Conservation (phyloP, 495 filamentous ascomycete species). For the Penicillium goetzii region DNA sequence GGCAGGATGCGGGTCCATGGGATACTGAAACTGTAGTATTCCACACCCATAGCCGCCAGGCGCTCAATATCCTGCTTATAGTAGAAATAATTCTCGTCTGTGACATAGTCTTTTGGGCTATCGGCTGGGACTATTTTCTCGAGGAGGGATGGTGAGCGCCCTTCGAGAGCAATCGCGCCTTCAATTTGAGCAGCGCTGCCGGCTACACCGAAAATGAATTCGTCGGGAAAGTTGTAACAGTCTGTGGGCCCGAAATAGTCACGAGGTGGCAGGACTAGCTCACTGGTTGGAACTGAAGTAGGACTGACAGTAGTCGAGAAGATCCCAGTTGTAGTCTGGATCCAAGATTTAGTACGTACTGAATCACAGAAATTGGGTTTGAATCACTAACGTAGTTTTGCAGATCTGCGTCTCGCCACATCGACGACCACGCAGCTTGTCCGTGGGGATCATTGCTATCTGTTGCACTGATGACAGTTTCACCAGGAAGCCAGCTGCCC, state of each 20-base stretch:
- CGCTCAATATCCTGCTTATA: slow-evolving; percentile 57
- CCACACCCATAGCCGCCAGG: slow-evolving; percentile 51
- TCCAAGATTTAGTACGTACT: background rate
- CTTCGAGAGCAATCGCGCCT: slow-evolving; percentile 49
- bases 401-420: slow-evolving; percentile 35
- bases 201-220: slow-evolving; percentile 57
- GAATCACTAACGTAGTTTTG: slow-evolving; percentile 31
- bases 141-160: slow-evolving; percentile 41
- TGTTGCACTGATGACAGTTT: slow-evolving; percentile 32
- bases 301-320: slow-evolving; percentile 41
- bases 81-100: slow-evolving; percentile 53
- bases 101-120: slow-evolving; percentile 40
- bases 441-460: slow-evolving; percentile 37
- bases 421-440: slow-evolving; percentile 41
- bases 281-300: slow-evolving; percentile 38
- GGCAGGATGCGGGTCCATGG: slow-evolving; percentile 51
- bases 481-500: slow-evolving; percentile 37
- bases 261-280: slow-evolving; percentile 40
- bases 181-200: slow-evolving; percentile 55
- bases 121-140: slow-evolving; percentile 37
- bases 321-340: slow-evolving; percentile 31
- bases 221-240: slow-evolving; percentile 41
- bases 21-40: slow-evolving; percentile 53
- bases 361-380: background rate
- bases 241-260: slow-evolving; percentile 37